A percentile compares a stretch with the other conserved stretches of the same genome.
Conservation (phyloP, 176 grass and related monocot species). For the Triticum timopheevii region DNA sequence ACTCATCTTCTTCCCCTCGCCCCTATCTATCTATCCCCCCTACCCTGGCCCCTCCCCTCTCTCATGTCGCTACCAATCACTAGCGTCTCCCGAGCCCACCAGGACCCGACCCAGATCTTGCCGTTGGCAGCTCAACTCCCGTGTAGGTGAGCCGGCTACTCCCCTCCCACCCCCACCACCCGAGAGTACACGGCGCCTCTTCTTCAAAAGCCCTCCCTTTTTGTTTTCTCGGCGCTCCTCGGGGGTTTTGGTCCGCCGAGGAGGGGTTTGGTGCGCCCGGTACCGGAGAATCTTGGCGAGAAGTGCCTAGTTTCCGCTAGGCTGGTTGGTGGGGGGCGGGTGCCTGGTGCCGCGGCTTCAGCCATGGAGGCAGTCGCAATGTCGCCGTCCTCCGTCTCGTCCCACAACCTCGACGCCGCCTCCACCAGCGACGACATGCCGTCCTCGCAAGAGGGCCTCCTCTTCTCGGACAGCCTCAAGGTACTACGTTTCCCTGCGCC, state of each 20-base stretch:
- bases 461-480: constrained; percentile 88
- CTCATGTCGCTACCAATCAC: constrained; percentile 6
- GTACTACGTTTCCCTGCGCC: constrained; percentile 12
- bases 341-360: not conserved
- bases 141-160: constrained; percentile 25
- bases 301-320: not conserved
- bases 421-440: constrained; percentile 56
- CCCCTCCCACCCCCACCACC: not conserved
- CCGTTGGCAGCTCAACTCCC: constrained; percentile 5
- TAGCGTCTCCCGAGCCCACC: not conserved
- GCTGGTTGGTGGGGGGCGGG: not conserved
- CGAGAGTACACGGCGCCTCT: not conserved
- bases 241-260: not conserved
- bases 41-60: not conserved
- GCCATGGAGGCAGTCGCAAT: constrained; percentile 48
- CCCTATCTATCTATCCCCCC: not conserved
- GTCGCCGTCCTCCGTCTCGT: constrained; percentile 44
- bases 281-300: not conserved
- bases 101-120: constrained; percentile 53
- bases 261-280: constrained; percentile 6
- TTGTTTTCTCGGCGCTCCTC: not conserved
- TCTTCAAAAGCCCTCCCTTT: constrained; percentile 8
- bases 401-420: constrained; percentile 43
- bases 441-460: constrained; percentile 65
- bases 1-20: not conserved